Conservation (phyloP, 192 early-diverging fungal species). For the Coemansia sp. region DNA sequence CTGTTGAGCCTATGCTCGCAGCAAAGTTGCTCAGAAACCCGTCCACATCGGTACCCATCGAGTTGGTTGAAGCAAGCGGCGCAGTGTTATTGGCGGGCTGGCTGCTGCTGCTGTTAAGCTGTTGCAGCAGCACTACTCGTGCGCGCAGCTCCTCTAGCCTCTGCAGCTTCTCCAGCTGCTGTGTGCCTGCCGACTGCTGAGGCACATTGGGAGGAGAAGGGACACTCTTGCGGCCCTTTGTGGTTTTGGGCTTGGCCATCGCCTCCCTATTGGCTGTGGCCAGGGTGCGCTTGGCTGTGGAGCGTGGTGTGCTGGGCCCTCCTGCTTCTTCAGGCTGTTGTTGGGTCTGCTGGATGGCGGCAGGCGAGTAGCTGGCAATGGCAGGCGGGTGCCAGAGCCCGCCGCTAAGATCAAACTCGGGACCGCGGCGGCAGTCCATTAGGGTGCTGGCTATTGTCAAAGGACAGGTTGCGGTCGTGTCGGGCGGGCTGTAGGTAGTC, state of each 20-base stretch:
- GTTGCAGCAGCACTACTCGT: conserved; percentile 40
- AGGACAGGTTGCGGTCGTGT: neutral
- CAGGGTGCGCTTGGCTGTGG: neutral
- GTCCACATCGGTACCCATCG: conserved; percentile 17
- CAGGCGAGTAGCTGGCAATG: neutral
- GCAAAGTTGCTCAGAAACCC: conserved; percentile 51
- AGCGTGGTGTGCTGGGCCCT: neutral
- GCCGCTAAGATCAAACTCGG: conserved; percentile 17
- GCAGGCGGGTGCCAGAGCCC: conserved; percentile 16
- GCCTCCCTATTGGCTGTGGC: neutral
- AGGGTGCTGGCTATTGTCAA: neutral
- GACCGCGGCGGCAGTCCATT: neutral
- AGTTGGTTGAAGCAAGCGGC: neutral
- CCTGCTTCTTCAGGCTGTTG: neutral
- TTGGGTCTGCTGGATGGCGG: neutral
- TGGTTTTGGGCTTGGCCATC: neutral
- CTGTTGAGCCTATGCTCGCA: conserved; percentile 41
- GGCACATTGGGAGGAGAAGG: neutral
- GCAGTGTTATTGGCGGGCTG: neutral
- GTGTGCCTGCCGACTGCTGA: conserved; percentile 5
- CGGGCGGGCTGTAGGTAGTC: conserved; percentile 52
- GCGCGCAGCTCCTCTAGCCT: conserved; percentile 45
- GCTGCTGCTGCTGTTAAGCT: conserved; percentile 35
- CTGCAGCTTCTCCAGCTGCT: conserved; percentile 43
- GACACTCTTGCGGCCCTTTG: conserved; percentile 3